Percentiles rank a stretch among this genome's conserved stretches.
Conservation (phyloP, 2,329 filamentous ascomycete species). For the Fusarium concolor region DNA sequence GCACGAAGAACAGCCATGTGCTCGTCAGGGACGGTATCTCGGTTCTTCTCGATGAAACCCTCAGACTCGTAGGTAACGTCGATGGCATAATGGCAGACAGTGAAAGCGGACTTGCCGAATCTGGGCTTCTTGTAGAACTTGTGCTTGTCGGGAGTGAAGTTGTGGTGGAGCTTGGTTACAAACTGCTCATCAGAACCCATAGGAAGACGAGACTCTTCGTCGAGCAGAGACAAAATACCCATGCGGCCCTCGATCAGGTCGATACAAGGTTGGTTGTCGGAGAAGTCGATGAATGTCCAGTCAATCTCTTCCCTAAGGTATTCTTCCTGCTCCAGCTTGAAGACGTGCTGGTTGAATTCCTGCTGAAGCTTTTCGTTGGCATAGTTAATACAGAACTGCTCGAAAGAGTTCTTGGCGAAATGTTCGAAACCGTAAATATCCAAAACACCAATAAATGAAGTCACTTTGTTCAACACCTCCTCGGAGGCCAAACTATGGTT, state of each 20-base stretch:
- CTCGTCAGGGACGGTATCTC: constrained; percentile 97
- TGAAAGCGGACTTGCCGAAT: constrained; percentile 97
- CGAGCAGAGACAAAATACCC: constrained; percentile 89
- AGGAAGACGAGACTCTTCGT: constrained; percentile 95
- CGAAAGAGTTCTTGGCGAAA: constrained; percentile 99
- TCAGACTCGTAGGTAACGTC: constrained; percentile 99
- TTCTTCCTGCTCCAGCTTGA: constrained; percentile 98
- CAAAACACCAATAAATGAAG: constrained; percentile 94
- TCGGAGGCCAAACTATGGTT: constrained; percentile 91
- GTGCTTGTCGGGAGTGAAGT: constrained; percentile 90
- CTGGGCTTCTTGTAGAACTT: constrained; percentile 99
- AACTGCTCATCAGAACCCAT: constrained; percentile 99
- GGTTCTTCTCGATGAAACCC: constrained; percentile 99
- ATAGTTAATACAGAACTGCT: constrained; percentile 99
- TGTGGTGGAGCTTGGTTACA: constrained; percentile 94
- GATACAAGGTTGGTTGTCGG: constrained; percentile 98
- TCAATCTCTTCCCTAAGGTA: constrained; percentile 96
- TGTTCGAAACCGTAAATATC: constrained; percentile 99
- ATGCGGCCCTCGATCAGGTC: constrained; percentile 98
- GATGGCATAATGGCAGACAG: constrained; percentile 97
- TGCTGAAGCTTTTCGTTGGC: constrained; percentile 99
- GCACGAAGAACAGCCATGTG: constrained; percentile 92
- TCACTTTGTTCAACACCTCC: constrained; percentile 83
- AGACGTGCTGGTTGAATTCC: constrained; percentile 99
- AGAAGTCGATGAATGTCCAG: constrained; percentile 99